These are phyloP conservation scores for Paralagenidium karlingii DNA, from an alignment of 352 stramenopile genomes.

Conservation along the genomic window DNA sequence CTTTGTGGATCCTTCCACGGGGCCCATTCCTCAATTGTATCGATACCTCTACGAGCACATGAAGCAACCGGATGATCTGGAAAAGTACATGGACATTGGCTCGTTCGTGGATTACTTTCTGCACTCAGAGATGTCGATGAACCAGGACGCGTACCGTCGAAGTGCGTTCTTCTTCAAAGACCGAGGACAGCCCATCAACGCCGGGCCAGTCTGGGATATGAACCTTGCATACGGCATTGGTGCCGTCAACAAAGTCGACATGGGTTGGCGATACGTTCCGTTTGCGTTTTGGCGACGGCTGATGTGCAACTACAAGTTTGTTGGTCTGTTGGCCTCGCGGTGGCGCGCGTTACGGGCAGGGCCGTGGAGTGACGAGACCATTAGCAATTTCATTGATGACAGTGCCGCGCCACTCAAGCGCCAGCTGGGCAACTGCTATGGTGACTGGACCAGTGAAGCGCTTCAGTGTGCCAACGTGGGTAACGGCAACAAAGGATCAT, in stretches of 20 bases:
- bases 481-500: constrained; percentile 15
- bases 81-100: constrained; percentile 41
- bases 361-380: constrained; percentile 14
- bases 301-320: constrained; percentile 67
- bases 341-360: constrained; percentile 46
- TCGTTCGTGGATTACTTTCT: constrained; percentile 66
- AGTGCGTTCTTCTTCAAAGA: constrained; percentile 69
- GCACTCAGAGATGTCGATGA: constrained; percentile 47
- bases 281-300: constrained; percentile 48
- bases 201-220: constrained; percentile 55
- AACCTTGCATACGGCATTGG: constrained; percentile 46
- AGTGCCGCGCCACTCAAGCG: constrained; percentile 28
- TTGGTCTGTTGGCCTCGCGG: constrained; percentile 51
- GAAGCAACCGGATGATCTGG: constrained; percentile 28
- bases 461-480: constrained; percentile 18
- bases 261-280: constrained; percentile 32
- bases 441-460: constrained; percentile 13
- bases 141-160: constrained; percentile 43
- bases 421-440: constrained; percentile 25
- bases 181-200: constrained; percentile 43
- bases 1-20: constrained; percentile 33
- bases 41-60: constrained; percentile 54
- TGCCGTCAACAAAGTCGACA: constrained; percentile 15
- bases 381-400: constrained; percentile 21
- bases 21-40: constrained; percentile 39